Evolutionary conservation across 1,284 basidiomycete genomes (phyloP).

Genomic region (Irpex lacteus): DNA sequence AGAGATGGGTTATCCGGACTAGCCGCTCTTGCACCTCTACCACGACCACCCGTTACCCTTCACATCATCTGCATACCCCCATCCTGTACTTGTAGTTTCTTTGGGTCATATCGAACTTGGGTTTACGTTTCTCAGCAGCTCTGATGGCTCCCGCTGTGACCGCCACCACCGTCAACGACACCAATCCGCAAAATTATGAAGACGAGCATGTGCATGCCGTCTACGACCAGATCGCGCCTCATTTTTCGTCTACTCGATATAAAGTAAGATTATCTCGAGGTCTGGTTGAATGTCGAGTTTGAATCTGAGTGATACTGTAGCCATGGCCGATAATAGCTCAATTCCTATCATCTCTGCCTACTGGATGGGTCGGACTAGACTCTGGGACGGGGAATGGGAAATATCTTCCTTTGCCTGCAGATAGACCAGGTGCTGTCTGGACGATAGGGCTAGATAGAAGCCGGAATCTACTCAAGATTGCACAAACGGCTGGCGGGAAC

Average conservation of each 20-base stretch:
- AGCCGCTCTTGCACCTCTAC: conserved; percentile 4
- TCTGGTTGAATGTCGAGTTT: no score
- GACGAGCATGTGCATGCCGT: conserved; percentile 77
- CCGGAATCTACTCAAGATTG: conserved; percentile 73
- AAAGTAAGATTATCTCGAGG: conserved; percentile 51
- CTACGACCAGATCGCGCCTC: conserved; percentile 88
- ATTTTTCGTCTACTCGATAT: conserved; percentile 93
- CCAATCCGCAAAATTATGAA: conserved; percentile 62
- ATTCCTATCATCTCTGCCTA: conserved; percentile 75
- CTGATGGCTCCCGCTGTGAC: conserved; percentile 32
- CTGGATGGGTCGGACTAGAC: conserved; percentile 87
- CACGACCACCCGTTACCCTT: conserved; percentile 10
- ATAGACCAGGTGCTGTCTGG: conserved; percentile 57
- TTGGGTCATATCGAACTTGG: background rate
- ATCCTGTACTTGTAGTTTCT: background rate
- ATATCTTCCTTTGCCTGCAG: conserved; percentile 74
- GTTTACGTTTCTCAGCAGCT: background rate
- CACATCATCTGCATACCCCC: conserved; percentile 4
- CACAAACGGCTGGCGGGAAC: conserved; percentile 52
- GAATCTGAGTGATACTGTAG: conserved; percentile 34
- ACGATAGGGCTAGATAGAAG: conserved; percentile 86
- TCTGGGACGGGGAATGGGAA: conserved; percentile 98
- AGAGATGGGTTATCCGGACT: conserved; percentile 61
- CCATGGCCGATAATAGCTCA: conserved; percentile 92
- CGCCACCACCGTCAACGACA: conserved; percentile 35